A percentile compares a stretch with the other conserved stretches of the same genome.
These are phyloP conservation scores for Colletotrichum neosansevieriae DNA, from an alignment of 2,329 filamentous ascomycete species.

Conservation along the genomic window DNA sequence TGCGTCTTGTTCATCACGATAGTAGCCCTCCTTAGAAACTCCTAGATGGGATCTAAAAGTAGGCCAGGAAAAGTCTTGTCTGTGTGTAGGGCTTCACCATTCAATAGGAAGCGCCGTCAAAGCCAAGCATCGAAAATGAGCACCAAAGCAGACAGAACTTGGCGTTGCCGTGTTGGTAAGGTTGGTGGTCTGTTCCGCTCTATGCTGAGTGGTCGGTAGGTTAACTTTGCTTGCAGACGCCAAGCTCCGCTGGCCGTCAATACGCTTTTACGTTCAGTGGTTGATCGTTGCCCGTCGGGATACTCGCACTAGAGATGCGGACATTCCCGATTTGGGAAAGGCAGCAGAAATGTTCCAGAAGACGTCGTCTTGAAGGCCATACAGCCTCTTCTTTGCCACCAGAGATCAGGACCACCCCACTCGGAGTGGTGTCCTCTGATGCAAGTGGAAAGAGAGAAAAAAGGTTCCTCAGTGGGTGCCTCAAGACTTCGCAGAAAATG, in stretches of 20 bases:
- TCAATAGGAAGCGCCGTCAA: constrained; percentile 12
- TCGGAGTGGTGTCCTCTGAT: background rate
- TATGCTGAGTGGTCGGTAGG: constrained; percentile 5
- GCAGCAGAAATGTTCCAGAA: constrained; percentile 36
- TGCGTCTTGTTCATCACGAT: background rate
- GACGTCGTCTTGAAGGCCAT: background rate
- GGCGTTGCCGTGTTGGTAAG: background rate
- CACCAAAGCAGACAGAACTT: constrained; percentile 8
- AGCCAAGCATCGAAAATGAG: background rate
- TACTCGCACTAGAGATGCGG: constrained; percentile 18
- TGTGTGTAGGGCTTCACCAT: constrained; percentile 5
- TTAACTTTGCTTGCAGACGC: constrained; percentile 10
- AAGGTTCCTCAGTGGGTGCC: background rate
- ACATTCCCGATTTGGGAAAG: constrained; percentile 25
- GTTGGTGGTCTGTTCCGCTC: background rate
- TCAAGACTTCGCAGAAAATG: background rate
- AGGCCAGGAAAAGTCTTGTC: background rate
- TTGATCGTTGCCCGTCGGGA: constrained; percentile 12
- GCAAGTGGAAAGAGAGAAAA: constrained; percentile 12
- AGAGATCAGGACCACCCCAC: constrained; percentile 14
- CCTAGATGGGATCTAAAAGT: background rate
- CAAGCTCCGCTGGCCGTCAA: constrained; percentile 8
- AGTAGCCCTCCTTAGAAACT: background rate
- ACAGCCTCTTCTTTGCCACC: constrained; percentile 14
- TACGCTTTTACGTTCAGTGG: constrained; percentile 4